Evolutionary conservation across 1,284 basidiomycete species (phyloP).

Genomic region (Earliella scabrosa): DNA sequence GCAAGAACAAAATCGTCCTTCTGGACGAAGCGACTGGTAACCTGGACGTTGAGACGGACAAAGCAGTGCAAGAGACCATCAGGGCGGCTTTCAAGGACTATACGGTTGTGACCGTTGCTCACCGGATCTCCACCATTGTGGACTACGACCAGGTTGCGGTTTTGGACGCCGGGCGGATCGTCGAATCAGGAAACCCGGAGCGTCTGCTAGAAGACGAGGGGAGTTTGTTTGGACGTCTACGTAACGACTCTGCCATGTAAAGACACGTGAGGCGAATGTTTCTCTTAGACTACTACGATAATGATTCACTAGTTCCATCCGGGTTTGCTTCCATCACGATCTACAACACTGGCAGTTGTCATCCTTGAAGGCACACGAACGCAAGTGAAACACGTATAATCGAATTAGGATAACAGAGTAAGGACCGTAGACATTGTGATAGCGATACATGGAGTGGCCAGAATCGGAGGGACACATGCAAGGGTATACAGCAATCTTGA

Average conservation of each 20-base stretch:
- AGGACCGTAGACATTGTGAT: no score
- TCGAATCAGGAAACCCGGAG: constrained; percentile 53
- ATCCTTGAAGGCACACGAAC: no score
- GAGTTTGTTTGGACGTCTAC: not conserved
- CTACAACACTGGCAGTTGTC: no score
- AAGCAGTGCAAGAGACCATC: constrained; percentile 81
- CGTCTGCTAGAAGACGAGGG: not conserved
- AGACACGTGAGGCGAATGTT: not conserved
- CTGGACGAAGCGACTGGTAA: constrained; percentile 83
- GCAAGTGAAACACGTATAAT: no score
- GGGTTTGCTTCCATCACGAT: not conserved
- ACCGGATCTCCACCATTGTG: constrained; percentile 72
- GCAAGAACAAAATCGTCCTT: constrained; percentile 76
- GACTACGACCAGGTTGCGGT: constrained; percentile 83
- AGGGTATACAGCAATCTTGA: no score
- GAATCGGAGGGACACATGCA: no score
- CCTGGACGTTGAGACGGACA: constrained; percentile 77
- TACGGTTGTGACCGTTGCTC: constrained; percentile 65
- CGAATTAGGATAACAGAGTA: no score
- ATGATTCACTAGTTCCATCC: not conserved
- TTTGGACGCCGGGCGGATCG: constrained; percentile 77
- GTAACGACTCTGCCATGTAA: not conserved
- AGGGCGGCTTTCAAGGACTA: constrained; percentile 74
- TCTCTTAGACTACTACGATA: not conserved
- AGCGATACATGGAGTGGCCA: no score